Evolutionary conservation across 805 yeast species (phyloP), one percentile per base, ranked within the genome.

Genomic region (Schwanniomyces vanrijiae): DNA sequence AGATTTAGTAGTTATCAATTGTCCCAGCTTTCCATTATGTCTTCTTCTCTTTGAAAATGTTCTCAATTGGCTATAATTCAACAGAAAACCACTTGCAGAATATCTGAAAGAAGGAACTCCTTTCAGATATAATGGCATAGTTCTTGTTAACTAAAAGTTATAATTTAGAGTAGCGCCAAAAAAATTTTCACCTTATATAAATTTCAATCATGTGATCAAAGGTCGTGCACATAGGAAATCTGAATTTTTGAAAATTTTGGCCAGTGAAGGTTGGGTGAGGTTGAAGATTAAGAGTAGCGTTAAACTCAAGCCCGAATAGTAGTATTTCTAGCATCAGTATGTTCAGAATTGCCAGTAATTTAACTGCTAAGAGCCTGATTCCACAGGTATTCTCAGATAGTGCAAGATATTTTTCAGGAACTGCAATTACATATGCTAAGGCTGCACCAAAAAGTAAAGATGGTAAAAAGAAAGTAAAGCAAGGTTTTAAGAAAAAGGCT

Each of bases 381-480:
- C 37, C 37, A 24, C 44, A 33, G 44, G 31, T 25, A 16, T 16
- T 35, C 10, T n/a, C 31, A 11, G 16, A 24, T 14, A 29, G 29
- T 14, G 26, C 37, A 19, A 48, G 55, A 48, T 37, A 37, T 20
- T 45, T 55, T 37, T 49, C 55, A 19, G 44, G 44, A 8, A 42
- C 60, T 8, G 16, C 52, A 13, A 16, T 37, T 10, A 11, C 46
- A 14, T 44, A 46, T 13, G 62, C 64, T 11, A 55, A 52, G 37
- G 48, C 53, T 8, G 53, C 53, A 5, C 49, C 56, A 20, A 47
- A 48, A 34, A 57, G 47, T 21, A 49, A 55, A 42, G 65, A 55
- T 14, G 67, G 65, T n/a, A 62, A 62, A 49, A 50, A 52, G 29
- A 59, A 58, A 43, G 56, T 48, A 14, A 60, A 58, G 38, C 59